Conservation (phyloP, 1,284 basidiomycete genomes). For the Irpex lacteus region DNA sequence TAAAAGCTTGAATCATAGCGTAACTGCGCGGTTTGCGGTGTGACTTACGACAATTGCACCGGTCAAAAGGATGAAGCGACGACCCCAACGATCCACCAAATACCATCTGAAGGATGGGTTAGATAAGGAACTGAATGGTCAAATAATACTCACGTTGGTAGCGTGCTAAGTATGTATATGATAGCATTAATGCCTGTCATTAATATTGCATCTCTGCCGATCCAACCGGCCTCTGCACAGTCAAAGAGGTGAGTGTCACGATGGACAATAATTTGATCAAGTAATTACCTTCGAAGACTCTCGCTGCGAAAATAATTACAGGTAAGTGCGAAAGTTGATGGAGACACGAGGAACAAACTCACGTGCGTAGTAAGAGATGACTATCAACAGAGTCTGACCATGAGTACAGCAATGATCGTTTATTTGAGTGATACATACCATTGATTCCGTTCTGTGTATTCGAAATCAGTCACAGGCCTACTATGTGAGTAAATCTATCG, state of each 20-base stretch:
- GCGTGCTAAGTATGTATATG: slow-evolving; percentile 82
- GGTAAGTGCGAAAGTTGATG: slow-evolving; percentile 12
- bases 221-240: slow-evolving; percentile 87
- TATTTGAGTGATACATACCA: neutral
- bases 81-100: slow-evolving; percentile 90
- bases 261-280: neutral
- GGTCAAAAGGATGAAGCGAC: slow-evolving; percentile 86
- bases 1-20: slow-evolving; percentile 4
- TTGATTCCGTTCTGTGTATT: slow-evolving; percentile 1
- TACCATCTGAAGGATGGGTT: slow-evolving; percentile 72
- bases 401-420: neutral
- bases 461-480: neutral
- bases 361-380: slow-evolving; percentile 95
- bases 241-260: slow-evolving; percentile 13
- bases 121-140: neutral
- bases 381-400: slow-evolving; percentile 34
- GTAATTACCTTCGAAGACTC: slow-evolving; percentile 78
- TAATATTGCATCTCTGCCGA: slow-evolving; percentile 93
- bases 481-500: neutral
- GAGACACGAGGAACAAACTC: slow-evolving; percentile 30
- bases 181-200: slow-evolving; percentile 97
- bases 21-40: neutral
- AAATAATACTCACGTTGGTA: slow-evolving; percentile 65
- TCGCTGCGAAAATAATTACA: slow-evolving; percentile 40
- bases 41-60: slow-evolving; percentile 80